phyloP scores from a whole-genome alignment of 768 basidiomycete species.

The Podaxis sp. region DNA sequence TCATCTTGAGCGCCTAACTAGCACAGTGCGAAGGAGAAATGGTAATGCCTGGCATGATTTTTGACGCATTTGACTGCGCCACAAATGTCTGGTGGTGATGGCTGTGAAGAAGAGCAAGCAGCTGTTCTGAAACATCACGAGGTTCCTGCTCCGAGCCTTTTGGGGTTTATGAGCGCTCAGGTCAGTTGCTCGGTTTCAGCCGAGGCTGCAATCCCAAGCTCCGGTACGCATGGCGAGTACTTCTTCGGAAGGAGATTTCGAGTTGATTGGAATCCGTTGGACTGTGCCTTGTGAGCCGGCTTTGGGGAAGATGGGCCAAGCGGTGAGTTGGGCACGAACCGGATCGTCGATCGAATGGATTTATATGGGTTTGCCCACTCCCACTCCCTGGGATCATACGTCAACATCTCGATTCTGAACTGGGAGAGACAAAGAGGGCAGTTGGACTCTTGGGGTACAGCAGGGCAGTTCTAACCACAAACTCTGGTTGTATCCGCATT shows the following conservation, averaged over 20 bases:
- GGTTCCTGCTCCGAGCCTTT: conserved; percentile 24
- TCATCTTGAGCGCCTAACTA: too few species aligned
- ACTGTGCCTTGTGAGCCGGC: conserved; percentile 42
- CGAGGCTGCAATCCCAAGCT: conserved; percentile 47
- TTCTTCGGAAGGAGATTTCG: conserved; percentile 42
- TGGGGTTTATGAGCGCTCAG: conserved; percentile 31
- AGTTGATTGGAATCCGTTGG: conserved; percentile 35
- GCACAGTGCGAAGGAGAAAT: neutral
- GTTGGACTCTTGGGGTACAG: conserved; percentile 28
- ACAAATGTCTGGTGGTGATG: conserved; percentile 30
- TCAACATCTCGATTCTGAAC: conserved; percentile 30
- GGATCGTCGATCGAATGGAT: conserved; percentile 38
- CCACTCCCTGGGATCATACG: conserved; percentile 40
- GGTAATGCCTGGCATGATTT: conserved; percentile 9
- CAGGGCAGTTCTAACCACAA: conserved; percentile 28
- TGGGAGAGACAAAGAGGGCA: conserved; percentile 36
- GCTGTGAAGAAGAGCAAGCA: conserved; percentile 20
- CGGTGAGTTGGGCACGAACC: conserved; percentile 41
- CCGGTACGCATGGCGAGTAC: conserved; percentile 36
- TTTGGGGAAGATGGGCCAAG: conserved; percentile 38
- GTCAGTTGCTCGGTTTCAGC: conserved; percentile 38
- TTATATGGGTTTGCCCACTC: conserved; percentile 30
- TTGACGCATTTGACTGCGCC: conserved; percentile 21
- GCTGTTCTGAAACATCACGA: conserved; percentile 32
- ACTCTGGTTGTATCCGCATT: conserved; percentile 37